These are phyloP conservation scores for Geotrichum histeridarum DNA, from an alignment of 1,139 yeast species.

Conservation along the genomic window DNA sequence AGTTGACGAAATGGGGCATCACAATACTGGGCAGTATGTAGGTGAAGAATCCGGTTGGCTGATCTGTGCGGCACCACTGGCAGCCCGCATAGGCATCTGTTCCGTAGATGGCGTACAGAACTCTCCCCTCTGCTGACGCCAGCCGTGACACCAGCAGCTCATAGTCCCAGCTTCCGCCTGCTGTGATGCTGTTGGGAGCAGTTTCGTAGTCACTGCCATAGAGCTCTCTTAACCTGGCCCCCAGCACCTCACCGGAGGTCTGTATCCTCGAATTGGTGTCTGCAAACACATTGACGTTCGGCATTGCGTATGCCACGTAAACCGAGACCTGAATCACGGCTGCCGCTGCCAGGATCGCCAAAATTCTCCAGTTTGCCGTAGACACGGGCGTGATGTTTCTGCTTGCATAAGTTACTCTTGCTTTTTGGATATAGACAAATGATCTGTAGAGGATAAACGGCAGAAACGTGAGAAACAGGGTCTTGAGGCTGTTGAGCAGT, in stretches of 20 bases:
- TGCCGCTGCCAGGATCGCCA: background rate
- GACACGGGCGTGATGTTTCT: constrained; percentile 1
- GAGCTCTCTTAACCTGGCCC: constrained; percentile 21
- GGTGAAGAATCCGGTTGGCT: constrained; percentile 22
- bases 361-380: constrained; percentile 4
- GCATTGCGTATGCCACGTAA: background rate
- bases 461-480: background rate
- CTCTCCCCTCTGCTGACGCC: constrained; percentile 24
- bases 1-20: constrained; percentile 26
- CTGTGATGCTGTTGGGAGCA: constrained; percentile 3
- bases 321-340: background rate
- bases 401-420: background rate
- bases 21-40: constrained; percentile 25
- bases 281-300: constrained; percentile 20
- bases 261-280: constrained; percentile 26
- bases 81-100: constrained; percentile 27
- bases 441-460: background rate
- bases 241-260: constrained; percentile 26
- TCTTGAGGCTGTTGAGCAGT: background rate
- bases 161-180: constrained; percentile 10
- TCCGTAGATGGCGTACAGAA: constrained; percentile 28
- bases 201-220: constrained; percentile 14
- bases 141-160: constrained; percentile 24
- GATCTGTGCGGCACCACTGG: constrained; percentile 27
- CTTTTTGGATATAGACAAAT: background rate